These are phyloP conservation scores for Neurospora sp. DNA, from an alignment of 495 filamentous ascomycete species.

Conservation along the genomic window DNA sequence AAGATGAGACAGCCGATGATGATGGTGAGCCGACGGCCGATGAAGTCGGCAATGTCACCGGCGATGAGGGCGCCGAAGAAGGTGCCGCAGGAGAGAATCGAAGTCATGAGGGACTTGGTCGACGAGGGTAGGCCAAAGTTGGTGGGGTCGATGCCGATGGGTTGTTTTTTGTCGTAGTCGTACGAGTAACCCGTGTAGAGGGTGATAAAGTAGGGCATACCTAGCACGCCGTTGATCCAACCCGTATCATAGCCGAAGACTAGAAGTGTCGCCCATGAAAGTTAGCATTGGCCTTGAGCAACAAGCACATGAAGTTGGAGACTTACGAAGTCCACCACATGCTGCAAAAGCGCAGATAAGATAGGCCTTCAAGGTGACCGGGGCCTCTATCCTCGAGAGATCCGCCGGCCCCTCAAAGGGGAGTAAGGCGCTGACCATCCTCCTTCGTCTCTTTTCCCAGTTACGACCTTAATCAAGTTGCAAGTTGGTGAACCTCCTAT, in stretches of 20 bases:
- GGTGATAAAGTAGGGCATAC: constrained; percentile 42
- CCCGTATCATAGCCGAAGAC: constrained; percentile 59
- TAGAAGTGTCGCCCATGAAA: constrained; percentile 2
- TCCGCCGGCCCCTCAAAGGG: constrained; percentile 30
- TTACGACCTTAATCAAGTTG: not conserved
- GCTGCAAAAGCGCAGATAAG: constrained; percentile 56
- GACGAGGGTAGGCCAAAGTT: constrained; percentile 22
- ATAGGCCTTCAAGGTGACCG: constrained; percentile 55
- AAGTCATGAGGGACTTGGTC: constrained; percentile 57
- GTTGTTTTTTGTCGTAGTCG: constrained; percentile 38
- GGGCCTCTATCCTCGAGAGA: constrained; percentile 48
- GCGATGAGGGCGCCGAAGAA: constrained; percentile 66
- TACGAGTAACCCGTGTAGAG: constrained; percentile 56
- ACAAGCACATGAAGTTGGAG: not conserved
- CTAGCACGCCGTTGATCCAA: constrained; percentile 52
- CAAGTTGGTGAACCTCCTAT: not conserved
- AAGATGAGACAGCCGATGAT: constrained; percentile 56
- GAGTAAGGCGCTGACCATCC: constrained; percentile 6
- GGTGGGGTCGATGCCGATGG: constrained; percentile 24
- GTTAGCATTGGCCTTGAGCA: not conserved
- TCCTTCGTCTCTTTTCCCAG: not conserved
- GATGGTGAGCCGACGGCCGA: constrained; percentile 58
- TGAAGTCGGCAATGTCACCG: constrained; percentile 57
- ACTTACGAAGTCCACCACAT: constrained; percentile 50
- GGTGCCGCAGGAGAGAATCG: constrained; percentile 63